These are phyloP conservation scores for Candida nitratophila DNA, from an alignment of 805 yeast genomes.

Conservation along the genomic window DNA sequence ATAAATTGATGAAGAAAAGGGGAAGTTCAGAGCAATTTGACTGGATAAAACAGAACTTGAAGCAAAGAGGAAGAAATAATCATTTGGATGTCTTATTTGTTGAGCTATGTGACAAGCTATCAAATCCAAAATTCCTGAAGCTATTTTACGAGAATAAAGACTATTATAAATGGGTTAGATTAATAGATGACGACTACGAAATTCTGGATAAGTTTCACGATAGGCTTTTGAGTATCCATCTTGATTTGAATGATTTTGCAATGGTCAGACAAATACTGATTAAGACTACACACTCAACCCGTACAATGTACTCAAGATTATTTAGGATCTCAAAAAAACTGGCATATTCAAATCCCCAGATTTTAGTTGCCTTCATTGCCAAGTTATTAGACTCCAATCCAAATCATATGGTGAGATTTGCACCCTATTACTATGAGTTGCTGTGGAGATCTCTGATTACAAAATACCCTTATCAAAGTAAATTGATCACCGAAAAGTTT, in stretches of 20 bases:
- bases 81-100: slow-evolving; percentile 12
- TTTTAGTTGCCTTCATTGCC: slow-evolving; percentile 13
- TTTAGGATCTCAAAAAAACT: slow-evolving; percentile 10
- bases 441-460: slow-evolving; percentile 15
- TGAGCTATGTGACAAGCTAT: slow-evolving; percentile 6
- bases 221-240: slow-evolving; percentile 12
- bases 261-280: slow-evolving; percentile 5
- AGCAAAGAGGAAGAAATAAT: slow-evolving; percentile 6
- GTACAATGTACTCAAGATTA: slow-evolving; percentile 7
- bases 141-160: slow-evolving; percentile 8
- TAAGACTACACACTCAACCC: slow-evolving; percentile 1
- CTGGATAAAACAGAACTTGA: slow-evolving; percentile 14
- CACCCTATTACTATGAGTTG: slow-evolving; percentile 6
- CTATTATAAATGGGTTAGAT: slow-evolving; percentile 8
- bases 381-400: slow-evolving; percentile 18
- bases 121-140: slow-evolving; percentile 5
- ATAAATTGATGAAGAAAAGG: slow-evolving; percentile 10
- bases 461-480: slow-evolving; percentile 14
- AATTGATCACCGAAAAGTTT: slow-evolving; percentile 12
- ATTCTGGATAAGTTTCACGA: neutral
- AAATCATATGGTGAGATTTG: slow-evolving; percentile 6
- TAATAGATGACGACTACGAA: slow-evolving; percentile 5
- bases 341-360: slow-evolving; percentile 12
- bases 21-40: slow-evolving; percentile 15
- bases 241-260: slow-evolving; percentile 10